phyloP scores from a whole-genome alignment of 2,329 filamentous ascomycete species.

The Boeremia lycopersici region DNA sequence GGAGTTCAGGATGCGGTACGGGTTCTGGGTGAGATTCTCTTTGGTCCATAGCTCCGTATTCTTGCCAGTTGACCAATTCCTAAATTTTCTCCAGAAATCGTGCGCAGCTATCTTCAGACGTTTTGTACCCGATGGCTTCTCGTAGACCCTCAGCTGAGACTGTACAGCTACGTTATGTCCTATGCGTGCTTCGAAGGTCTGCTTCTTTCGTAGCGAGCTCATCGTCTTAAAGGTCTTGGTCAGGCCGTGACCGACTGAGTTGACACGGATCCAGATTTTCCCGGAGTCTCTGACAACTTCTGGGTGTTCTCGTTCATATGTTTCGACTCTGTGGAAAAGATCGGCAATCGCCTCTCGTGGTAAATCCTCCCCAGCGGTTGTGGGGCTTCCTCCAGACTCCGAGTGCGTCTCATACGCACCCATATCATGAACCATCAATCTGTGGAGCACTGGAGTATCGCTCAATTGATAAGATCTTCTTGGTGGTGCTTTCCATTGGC shows the following conservation, averaged over 20 bases:
- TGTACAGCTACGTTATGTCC: not conserved
- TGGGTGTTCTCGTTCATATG: slow-evolving; percentile 1
- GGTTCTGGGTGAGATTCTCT: not conserved
- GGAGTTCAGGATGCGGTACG: not conserved
- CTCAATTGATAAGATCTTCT: not conserved
- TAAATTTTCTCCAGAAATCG: slow-evolving; percentile 5
- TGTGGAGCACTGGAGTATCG: not conserved
- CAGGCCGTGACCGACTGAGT: slow-evolving; percentile 1
- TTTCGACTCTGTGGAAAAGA: slow-evolving; percentile 3
- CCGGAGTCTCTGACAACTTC: not conserved
- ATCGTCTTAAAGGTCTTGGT: slow-evolving; percentile 1
- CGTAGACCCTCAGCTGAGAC: not conserved
- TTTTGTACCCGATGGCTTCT: slow-evolving; percentile 3
- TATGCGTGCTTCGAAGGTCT: not conserved
- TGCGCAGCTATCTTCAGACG: not conserved
- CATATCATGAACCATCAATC: not conserved
- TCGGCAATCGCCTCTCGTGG: slow-evolving; percentile 8
- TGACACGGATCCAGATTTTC: slow-evolving; percentile 10
- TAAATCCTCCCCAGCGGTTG: not conserved
- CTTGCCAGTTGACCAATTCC: slow-evolving; percentile 6
- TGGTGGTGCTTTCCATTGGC: not conserved
- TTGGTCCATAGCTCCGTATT: not conserved
- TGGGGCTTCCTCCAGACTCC: not conserved
- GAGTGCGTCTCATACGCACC: not conserved
- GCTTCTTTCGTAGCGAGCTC: not conserved